phyloP scores from a whole-genome alignment of 2,329 filamentous ascomycete genomes.

The Leptoxyphium fumago region DNA sequence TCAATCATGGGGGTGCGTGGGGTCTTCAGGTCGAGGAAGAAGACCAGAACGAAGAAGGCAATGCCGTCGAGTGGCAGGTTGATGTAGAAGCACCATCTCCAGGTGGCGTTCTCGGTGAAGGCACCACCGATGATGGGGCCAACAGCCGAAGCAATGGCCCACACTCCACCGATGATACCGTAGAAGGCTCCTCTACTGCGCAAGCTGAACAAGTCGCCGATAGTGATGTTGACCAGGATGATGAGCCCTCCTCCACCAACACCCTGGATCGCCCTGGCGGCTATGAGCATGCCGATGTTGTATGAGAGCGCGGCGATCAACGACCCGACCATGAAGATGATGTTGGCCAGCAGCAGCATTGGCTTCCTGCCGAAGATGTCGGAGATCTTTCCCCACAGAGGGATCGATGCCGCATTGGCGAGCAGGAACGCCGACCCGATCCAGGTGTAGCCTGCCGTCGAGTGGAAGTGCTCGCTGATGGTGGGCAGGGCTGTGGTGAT shows the following conservation, averaged over 20 bases:
- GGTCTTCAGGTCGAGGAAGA: constrained; percentile 53
- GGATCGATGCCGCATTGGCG: constrained; percentile 35
- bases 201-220: constrained; percentile 50
- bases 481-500: constrained; percentile 48
- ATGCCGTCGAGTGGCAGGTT: constrained; percentile 49
- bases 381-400: constrained; percentile 48
- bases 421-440: constrained; percentile 38
- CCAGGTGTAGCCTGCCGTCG: constrained; percentile 37
- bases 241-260: constrained; percentile 49
- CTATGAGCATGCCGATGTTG: constrained; percentile 48
- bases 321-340: constrained; percentile 47
- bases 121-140: constrained; percentile 54
- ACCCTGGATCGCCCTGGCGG: constrained; percentile 47
- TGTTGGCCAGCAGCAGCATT: constrained; percentile 44
- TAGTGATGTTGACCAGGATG: constrained; percentile 48
- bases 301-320: constrained; percentile 44
- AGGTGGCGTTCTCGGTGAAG: constrained; percentile 47
- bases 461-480: constrained; percentile 39
- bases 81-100: constrained; percentile 53
- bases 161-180: constrained; percentile 50
- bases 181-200: constrained; percentile 42
- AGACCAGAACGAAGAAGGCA: constrained; percentile 42
- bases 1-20: constrained; percentile 47
- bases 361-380: constrained; percentile 55
- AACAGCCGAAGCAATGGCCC: constrained; percentile 51